Percentiles rank a stretch among this genome's conserved stretches.
phyloP scores from a whole-genome alignment of 2,329 filamentous ascomycete genomes.

The Neoarthrinium moseri region DNA sequence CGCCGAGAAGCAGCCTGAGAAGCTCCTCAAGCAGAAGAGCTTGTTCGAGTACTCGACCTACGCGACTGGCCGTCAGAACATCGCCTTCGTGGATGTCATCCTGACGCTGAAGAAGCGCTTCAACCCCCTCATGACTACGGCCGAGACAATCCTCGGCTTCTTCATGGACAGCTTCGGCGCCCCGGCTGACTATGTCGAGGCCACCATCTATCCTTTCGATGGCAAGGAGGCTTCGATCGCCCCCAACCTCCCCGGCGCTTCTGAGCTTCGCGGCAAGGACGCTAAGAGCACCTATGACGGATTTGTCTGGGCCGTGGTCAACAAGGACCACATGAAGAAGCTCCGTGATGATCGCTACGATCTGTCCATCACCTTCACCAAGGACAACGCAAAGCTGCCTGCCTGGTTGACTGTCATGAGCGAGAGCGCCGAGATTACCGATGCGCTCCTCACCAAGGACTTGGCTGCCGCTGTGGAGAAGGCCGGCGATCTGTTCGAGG shows the following conservation, averaged over 20 bases:
- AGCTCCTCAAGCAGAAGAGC: slow-evolving; percentile 79
- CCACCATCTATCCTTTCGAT: slow-evolving; percentile 83
- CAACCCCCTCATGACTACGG: slow-evolving; percentile 65
- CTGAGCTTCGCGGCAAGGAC: slow-evolving; percentile 55
- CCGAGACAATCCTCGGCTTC: slow-evolving; percentile 69
- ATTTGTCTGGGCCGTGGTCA: slow-evolving; percentile 93
- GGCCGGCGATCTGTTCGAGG: slow-evolving; percentile 80
- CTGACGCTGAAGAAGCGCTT: slow-evolving; percentile 81
- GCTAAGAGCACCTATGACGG: slow-evolving; percentile 74
- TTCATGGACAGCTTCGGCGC: slow-evolving; percentile 75
- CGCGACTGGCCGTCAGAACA: slow-evolving; percentile 87
- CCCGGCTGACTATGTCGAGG: slow-evolving; percentile 73
- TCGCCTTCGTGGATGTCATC: slow-evolving; percentile 86
- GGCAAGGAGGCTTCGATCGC: slow-evolving; percentile 82
- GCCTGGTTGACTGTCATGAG: slow-evolving; percentile 92
- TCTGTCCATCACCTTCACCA: slow-evolving; percentile 86
- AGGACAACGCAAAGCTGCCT: slow-evolving; percentile 88
- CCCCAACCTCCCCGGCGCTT: slow-evolving; percentile 59
- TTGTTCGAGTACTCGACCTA: slow-evolving; percentile 85
- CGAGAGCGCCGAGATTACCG: slow-evolving; percentile 93
- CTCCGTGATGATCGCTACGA: slow-evolving; percentile 93
- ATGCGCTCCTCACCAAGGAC: slow-evolving; percentile 82
- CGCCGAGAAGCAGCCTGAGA: slow-evolving; percentile 48
- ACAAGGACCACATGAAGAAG: slow-evolving; percentile 91
- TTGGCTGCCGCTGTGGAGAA: slow-evolving; percentile 75